These are phyloP conservation scores for Schwanniomyces polymorphus DNA, from an alignment of 805 yeast species.

Conservation along the genomic window DNA sequence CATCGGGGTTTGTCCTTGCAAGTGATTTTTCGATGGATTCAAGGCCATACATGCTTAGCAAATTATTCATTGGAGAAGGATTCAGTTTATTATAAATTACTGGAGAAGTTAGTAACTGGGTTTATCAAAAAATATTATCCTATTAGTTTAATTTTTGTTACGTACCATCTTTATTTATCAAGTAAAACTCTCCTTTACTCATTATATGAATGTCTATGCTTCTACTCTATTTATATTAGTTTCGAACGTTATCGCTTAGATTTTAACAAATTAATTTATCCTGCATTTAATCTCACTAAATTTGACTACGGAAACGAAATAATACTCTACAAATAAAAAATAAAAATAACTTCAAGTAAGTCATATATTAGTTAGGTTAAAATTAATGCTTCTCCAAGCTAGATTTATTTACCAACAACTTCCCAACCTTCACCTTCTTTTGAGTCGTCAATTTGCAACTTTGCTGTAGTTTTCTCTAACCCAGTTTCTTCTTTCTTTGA, in stretches of 20 bases:
- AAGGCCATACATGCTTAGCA: slow-evolving; percentile 68
- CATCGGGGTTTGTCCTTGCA: slow-evolving; percentile 84
- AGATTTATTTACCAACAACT: slow-evolving; percentile 31
- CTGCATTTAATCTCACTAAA: too few species aligned
- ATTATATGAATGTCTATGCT: not conserved
- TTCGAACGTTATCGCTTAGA: not conserved
- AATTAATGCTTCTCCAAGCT: not conserved
- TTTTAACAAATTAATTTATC: not conserved
- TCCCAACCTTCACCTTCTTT: slow-evolving; percentile 35
- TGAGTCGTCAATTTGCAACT: slow-evolving; percentile 22
- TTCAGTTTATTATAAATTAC: slow-evolving; percentile 38
- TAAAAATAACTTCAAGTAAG: not conserved
- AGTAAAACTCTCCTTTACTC: slow-evolving; percentile 11
- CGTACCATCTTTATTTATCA: slow-evolving; percentile 20
- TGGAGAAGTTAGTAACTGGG: not conserved
- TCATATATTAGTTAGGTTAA: not conserved
- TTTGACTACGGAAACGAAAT: too few species aligned
- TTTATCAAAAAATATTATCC: not conserved
- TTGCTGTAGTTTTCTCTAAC: slow-evolving; percentile 25
- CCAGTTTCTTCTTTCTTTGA: slow-evolving; percentile 13
- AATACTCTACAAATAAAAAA: not conserved
- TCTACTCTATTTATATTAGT: not conserved
- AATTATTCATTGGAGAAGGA: slow-evolving; percentile 75
- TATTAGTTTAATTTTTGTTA: not conserved
- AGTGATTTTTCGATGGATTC: slow-evolving; percentile 71